A percentile compares a stretch with the other conserved stretches of the same genome.
Conservation (phyloP, 1,284 basidiomycete genomes). For the Ustilago crameri region DNA sequence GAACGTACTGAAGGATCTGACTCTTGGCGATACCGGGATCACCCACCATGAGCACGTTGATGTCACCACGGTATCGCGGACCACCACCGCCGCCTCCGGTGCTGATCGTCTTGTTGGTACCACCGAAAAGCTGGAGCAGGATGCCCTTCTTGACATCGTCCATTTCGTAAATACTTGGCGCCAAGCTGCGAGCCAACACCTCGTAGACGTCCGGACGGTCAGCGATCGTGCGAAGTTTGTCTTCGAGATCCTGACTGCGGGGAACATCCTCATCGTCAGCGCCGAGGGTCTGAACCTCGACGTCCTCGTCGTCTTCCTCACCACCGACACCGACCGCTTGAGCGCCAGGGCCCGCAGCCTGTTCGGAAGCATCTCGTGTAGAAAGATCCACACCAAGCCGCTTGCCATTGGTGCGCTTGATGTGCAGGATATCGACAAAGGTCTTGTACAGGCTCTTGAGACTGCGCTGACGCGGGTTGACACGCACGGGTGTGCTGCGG, state of each 20-base stretch:
- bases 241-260: constrained; percentile 71
- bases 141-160: constrained; percentile 99
- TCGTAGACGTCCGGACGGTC: constrained; percentile 86
- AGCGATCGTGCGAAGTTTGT: constrained; percentile 78
- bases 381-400: constrained; percentile 82
- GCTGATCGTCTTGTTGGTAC: constrained; percentile 94
- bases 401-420: constrained; percentile 78
- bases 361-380: constrained; percentile 73
- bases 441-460: constrained; percentile 98
- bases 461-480: constrained; percentile 88
- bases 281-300: constrained; percentile 42
- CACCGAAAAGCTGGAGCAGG: constrained; percentile 92
- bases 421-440: constrained; percentile 92
- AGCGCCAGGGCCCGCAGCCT: constrained; percentile 69
- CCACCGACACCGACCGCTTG: constrained; percentile 86
- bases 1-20: constrained; percentile 89
- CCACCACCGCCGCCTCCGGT: constrained; percentile 93
- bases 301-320: constrained; percentile 72
- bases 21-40: constrained; percentile 98
- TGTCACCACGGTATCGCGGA: constrained; percentile 94
- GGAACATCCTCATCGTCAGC: constrained; percentile 29
- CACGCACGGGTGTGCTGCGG: constrained; percentile 89
- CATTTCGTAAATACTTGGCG: constrained; percentile 97
- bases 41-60: constrained; percentile 95
- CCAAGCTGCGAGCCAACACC: constrained; percentile 83